Evolutionary conservation across 805 yeast genomes (phyloP).

Genomic region (Ogataea sp.): DNA sequence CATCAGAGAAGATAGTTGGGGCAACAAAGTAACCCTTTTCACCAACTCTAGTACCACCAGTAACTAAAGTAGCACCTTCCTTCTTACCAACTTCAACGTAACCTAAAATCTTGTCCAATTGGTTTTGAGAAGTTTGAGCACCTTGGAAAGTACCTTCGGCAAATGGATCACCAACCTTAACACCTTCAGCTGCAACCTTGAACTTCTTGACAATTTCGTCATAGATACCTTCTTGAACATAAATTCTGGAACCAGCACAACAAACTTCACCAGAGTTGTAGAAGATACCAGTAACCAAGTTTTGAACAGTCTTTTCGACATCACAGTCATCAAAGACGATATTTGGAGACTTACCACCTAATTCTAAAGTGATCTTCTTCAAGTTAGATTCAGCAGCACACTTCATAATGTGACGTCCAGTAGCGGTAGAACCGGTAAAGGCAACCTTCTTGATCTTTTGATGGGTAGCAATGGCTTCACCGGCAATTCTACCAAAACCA

Average conservation of each 20-base stretch:
- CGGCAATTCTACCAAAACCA: constrained; percentile 82
- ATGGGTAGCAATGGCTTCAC: constrained; percentile 72
- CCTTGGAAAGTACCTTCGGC: constrained; percentile 64
- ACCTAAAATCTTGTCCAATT: constrained; percentile 54
- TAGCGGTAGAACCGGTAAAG: constrained; percentile 90
- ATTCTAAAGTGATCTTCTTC: constrained; percentile 76
- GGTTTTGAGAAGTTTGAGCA: constrained; percentile 64
- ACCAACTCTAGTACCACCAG: constrained; percentile 78
- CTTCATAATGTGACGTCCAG: constrained; percentile 68
- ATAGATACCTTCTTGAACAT: constrained; percentile 68
- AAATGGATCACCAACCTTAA: constrained; percentile 76
- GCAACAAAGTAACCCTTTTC: constrained; percentile 61
- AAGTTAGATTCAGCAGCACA: constrained; percentile 59
- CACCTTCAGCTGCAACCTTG: constrained; percentile 34
- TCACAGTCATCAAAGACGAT: constrained; percentile 75
- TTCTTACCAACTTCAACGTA: constrained; percentile 57
- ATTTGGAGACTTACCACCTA: constrained; percentile 89
- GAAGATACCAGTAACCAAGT: constrained; percentile 68
- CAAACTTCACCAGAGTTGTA: constrained; percentile 91
- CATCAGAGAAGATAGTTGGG: constrained; percentile 87
- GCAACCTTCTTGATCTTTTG: constrained; percentile 83
- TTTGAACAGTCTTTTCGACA: constrained; percentile 53
- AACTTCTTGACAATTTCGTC: constrained; percentile 57
- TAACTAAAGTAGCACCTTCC: constrained; percentile 62
- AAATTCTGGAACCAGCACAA: constrained; percentile 86